Percentiles rank a stretch among this genome's conserved stretches.
Evolutionary conservation across 306 rosid genomes (phyloP).

Genomic region (Dalbergia oliveri): DNA sequence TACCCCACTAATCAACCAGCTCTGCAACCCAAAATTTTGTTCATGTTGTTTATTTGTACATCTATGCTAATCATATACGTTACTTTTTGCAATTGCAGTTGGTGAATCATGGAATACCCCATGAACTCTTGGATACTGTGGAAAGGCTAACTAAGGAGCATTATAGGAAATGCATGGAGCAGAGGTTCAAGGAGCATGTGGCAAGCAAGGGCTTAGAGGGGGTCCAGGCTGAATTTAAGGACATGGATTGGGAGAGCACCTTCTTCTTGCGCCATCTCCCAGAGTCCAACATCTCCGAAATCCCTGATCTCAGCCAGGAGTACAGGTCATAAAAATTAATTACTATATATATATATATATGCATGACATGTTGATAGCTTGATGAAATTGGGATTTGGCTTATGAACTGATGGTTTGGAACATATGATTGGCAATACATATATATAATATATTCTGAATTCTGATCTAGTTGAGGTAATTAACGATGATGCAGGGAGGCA

Average conservation of each 20-base stretch:
- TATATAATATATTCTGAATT: not conserved
- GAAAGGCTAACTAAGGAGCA: constrained; percentile 75
- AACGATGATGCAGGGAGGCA: constrained; percentile 48
- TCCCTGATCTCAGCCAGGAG: constrained; percentile 64
- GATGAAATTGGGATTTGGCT: no score
- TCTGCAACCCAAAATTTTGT: no score
- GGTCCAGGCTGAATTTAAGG: constrained; percentile 59
- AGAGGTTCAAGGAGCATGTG: constrained; percentile 68
- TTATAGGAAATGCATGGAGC: constrained; percentile 72
- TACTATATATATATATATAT: no score
- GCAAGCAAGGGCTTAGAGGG: constrained; percentile 60
- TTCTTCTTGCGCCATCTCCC: constrained; percentile 77
- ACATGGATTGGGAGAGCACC: constrained; percentile 81
- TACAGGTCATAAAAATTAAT: constrained; percentile 50
- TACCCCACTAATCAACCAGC: not conserved
- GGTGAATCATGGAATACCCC: constrained; percentile 65
- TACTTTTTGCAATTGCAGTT: constrained; percentile 45
- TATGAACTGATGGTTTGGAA: not conserved
- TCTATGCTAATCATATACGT: not conserved
- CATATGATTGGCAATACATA: not conserved
- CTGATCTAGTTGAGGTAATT: not conserved
- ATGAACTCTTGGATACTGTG: constrained; percentile 64
- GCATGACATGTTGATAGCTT: no score
- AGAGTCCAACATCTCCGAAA: constrained; percentile 57
- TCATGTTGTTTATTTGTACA: no score